Evolutionary conservation across 768 basidiomycete genomes (phyloP), one percentile per base, ranked within the genome.

Genomic region (Crucibulum laeve): DNA sequence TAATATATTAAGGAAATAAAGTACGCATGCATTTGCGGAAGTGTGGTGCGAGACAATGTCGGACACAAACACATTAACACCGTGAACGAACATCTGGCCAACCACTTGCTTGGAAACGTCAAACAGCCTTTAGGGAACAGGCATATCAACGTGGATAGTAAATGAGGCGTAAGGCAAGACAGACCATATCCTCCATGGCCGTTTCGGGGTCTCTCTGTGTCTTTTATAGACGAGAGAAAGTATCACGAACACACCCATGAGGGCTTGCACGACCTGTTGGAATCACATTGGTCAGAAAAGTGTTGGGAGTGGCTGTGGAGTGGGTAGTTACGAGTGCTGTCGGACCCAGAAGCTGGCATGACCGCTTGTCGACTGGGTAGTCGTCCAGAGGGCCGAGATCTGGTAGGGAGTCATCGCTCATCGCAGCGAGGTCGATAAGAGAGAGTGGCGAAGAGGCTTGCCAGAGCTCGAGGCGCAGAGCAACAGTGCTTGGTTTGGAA

Each of bases 101-200:
- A 87, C 74, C 42, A 96, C 68, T 69, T 97, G 94, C 61, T 96
- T 96, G 2, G 84, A 85, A 4, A 96, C 87, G 55, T 96, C 93
- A 60, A 89, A 92, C n/a, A 87, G 58, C 91, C 89, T 91, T 35
- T 14, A 38, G 6, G 25, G 28, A 34, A n/a, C 13, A 39, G 30
- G 18, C 15, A 44, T n/a, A 40, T 55, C 35, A 57, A 53, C 38
- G 26, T 11, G 37, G 28, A 32, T 38, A 7, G 19, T 33, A 4
- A 26, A 46, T 37, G 18, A 35, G 34, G 46, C 21, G 11, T 15
- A 34, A 23, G 11, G 30, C 38, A 32, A 45, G 50, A 58, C 79
- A 46, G 53, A 87, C 91, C 95, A 98, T 67, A 96, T 95, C 53
- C 76, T 73, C 95, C 95, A 98, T 15, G 84, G 87, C 22, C 95